Percentiles rank a stretch among this genome's conserved stretches.
Evolutionary conservation across 257 asterid genomes (phyloP).

Genomic region (Linderniella brevidens): DNA sequence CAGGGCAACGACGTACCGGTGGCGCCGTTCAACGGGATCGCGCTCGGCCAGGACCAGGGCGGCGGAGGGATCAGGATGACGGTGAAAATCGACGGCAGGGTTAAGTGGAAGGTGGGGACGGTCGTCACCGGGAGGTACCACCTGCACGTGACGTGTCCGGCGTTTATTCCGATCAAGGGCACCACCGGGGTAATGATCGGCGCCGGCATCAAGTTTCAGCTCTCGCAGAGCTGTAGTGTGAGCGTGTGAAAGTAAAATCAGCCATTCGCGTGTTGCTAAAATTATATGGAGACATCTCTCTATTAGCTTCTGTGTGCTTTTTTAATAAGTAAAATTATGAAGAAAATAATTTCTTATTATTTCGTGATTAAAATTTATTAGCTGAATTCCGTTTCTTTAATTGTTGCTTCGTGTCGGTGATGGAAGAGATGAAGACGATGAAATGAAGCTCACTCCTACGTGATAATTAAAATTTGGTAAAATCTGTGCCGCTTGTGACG

Average conservation of each 20-base stretch:
- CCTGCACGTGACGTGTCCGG: conserved; percentile 1
- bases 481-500: too few relatives aligned
- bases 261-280: too few relatives aligned
- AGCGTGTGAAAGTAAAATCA: neutral
- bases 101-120: conserved; percentile 46
- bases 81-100: conserved; percentile 27
- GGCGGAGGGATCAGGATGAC: conserved; percentile 19
- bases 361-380: too few relatives aligned
- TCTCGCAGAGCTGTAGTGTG: neutral
- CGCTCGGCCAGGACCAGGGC: conserved; percentile 23
- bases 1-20: conserved; percentile 29
- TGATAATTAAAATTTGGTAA: too few relatives aligned
- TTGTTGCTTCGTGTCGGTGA: too few relatives aligned
- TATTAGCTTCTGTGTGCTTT: too few relatives aligned
- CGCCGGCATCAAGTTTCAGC: neutral
- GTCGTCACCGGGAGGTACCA: conserved; percentile 32
- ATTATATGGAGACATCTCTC: too few relatives aligned
- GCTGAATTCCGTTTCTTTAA: too few relatives aligned
- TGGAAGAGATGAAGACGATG: too few relatives aligned
- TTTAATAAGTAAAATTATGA: too few relatives aligned
- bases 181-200: neutral
- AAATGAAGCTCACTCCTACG: too few relatives aligned
- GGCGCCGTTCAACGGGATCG: conserved; percentile 21
- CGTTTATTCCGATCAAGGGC: neutral
- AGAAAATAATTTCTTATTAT: too few relatives aligned